Evolutionary conservation across 495 filamentous ascomycete species (phyloP), one percentile per base, ranked within the genome.

Genomic region (Podospora conica): DNA sequence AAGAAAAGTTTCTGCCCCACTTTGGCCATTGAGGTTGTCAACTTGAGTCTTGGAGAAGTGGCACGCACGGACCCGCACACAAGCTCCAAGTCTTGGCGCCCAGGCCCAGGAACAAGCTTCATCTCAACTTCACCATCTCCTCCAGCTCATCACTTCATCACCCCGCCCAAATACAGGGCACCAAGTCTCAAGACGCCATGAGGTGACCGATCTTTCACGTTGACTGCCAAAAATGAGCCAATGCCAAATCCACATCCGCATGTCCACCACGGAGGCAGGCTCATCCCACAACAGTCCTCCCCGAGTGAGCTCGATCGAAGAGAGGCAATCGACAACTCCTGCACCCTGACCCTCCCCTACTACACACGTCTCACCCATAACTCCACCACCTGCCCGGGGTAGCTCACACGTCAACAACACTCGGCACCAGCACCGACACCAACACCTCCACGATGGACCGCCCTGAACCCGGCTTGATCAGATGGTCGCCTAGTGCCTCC

Each of bases 401-500:
- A 27, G 56, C 22, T 27, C 22, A 11, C 27, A n/a, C 2, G 15
- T 59, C 58, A 40, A 7, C 58, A 12, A 8, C 9, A n/a, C 54
- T 56, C 54, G 3, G 58, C 18, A 28, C 56, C 22, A 23, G 20
- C n/a, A 55, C 9, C 53, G 12, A 5, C 10, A 11, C 11, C 57
- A 48, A 21, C 61, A 20, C 24, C 23, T 25, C 53, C 7, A 74
- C 71, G 58, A 81, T 84, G 82, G 84, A 86, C 66, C 78, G 82
- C 23, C 80, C 80, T 10, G 84, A 85, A 53, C 76, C 79, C 8
- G 83, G 83, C 10, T 73, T 86, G 60, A 88, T 97, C 72, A 87
- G 92, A 69, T 98, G 93, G 93, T 97, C 95, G 23, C 89, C 92
- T 53, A 91, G 88, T 69, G 88, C 91, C 20, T 74, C 76, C 1